These are phyloP conservation scores for Apophysomyces elegans DNA, from an alignment of 371 early-diverging fungal species.

Conservation along the genomic window DNA sequence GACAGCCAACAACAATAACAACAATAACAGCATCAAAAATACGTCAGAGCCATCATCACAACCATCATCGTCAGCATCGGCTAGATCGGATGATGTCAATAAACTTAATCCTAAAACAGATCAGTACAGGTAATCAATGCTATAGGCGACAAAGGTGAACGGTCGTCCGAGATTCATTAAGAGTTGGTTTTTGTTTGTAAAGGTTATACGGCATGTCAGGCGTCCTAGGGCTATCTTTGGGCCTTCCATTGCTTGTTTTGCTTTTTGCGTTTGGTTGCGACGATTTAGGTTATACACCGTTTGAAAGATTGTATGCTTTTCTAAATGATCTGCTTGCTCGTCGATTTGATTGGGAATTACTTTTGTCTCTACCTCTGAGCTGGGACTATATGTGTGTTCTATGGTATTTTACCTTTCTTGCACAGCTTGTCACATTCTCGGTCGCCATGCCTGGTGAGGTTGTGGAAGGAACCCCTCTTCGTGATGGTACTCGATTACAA, in stretches of 20 bases:
- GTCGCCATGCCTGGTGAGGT: conserved; percentile 72
- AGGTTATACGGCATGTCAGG: conserved; percentile 81
- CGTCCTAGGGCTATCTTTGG: conserved; percentile 61
- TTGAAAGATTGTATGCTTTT: conserved; percentile 28
- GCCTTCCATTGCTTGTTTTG: conserved; percentile 64
- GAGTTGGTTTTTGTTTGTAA: not conserved
- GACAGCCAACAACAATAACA: not conserved
- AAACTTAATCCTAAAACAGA: conserved; percentile 58
- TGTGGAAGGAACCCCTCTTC: conserved; percentile 72
- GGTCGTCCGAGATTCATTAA: not conserved
- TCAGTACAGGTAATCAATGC: conserved; percentile 57
- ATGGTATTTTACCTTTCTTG: conserved; percentile 69
- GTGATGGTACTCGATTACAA: conserved; percentile 66
- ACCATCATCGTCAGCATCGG: not conserved
- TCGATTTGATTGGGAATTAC: conserved; percentile 32
- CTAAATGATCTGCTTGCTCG: conserved; percentile 21
- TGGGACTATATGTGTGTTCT: conserved; percentile 54
- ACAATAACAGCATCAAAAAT: not conserved
- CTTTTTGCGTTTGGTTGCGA: conserved; percentile 73
- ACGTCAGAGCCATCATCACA: not conserved
- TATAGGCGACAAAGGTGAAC: not conserved
- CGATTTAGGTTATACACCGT: conserved; percentile 53
- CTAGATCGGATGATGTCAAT: conserved; percentile 7
- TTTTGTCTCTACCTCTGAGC: conserved; percentile 27
- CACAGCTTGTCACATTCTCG: conserved; percentile 67